These are phyloP conservation scores for Leccinum fallax DNA, from an alignment of 1,284 basidiomycete species.

Conservation along the genomic window DNA sequence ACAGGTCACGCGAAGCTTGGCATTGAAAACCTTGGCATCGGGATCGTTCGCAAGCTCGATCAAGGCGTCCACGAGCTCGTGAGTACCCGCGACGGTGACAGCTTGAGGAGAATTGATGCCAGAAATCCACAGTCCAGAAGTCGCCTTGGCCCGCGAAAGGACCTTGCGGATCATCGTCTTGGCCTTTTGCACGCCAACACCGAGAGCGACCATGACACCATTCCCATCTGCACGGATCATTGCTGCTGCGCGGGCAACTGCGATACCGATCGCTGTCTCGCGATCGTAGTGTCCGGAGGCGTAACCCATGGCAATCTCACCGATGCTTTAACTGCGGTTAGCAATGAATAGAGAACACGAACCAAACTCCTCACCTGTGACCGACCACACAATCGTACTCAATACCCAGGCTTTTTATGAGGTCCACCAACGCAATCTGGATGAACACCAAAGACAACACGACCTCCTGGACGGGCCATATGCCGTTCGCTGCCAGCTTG, in stretches of 20 bases:
- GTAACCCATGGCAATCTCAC: conserved; percentile 38
- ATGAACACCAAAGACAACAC: conserved; percentile 35
- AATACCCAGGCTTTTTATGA: conserved; percentile 14
- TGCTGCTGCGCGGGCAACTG: conserved; percentile 34
- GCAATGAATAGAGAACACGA: not conserved
- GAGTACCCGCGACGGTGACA: conserved; percentile 33
- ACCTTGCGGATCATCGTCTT: conserved; percentile 35
- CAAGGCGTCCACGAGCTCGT: conserved; percentile 31
- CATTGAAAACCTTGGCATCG: conserved; percentile 29
- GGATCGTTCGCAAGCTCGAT: conserved; percentile 34
- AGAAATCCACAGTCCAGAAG: conserved; percentile 34
- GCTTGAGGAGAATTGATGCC: conserved; percentile 37
- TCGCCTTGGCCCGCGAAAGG: conserved; percentile 26
- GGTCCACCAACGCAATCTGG: conserved; percentile 32
- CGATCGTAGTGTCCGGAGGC: conserved; percentile 37
- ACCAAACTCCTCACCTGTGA: conserved; percentile 26
- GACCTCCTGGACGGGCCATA: conserved; percentile 35
- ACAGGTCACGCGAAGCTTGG: conserved; percentile 32
- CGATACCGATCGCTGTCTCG: conserved; percentile 34
- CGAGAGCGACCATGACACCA: conserved; percentile 35
- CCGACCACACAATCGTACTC: conserved; percentile 34
- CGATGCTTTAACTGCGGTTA: conserved; percentile 24
- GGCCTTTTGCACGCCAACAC: conserved; percentile 35
- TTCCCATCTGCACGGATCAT: conserved; percentile 35
- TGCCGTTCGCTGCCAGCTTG: conserved; percentile 28